Evolutionary conservation across 2,329 filamentous ascomycete genomes (phyloP), one percentile per base, ranked within the genome.

Genomic region (Dactylonectria macrodidyma): DNA sequence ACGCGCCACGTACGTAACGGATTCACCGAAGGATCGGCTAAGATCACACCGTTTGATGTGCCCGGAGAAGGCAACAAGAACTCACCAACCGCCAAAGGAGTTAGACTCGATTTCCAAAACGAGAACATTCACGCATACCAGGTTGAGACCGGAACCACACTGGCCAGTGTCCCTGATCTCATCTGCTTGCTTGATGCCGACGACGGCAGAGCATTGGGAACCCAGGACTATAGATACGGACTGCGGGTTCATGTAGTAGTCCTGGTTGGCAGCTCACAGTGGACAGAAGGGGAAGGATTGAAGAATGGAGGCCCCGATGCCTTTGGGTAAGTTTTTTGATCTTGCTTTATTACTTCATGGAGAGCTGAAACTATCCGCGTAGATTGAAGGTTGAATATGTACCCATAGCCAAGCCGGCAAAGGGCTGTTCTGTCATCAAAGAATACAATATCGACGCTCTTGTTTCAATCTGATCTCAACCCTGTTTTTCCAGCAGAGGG

Each of bases 211-310:
- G 70, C 70, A 26, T 30, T 72, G 0, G 70, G 70, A 2, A 65
- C 68, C 1, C 68, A 62, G 0, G 70, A 72, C 36, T 72, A 63
- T 41, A 33, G 61, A 22, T 72, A 72, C 1, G 70, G 70, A 0
- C 38, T 66, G 1, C 61, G 59, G 44, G 70, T 72, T 0, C 52
- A 60, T 4, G 60, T 70, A 1, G 5, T 72, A 2, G 70, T 34
- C 6, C 44, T 72, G 6, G 54, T 63, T 11, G 65, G 69, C 1
- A 69, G 64, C 2, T 59, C 63, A 0, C 61, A 66, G 5, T 72
- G 70, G 70, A 71, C 62, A 0, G 41, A 47, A 57, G 61, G 57
- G 24, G 67, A 71, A 22, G 58, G 58, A 4, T 24, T 60, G 33
- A 41, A 41, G n/a, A 52, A 52, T 8, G 58, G 58, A 3, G 58